Evolutionary conservation across 2,329 filamentous ascomycete species (phyloP), one percentile per base, ranked within the genome.

Genomic region (Stenocarpella maydis): DNA sequence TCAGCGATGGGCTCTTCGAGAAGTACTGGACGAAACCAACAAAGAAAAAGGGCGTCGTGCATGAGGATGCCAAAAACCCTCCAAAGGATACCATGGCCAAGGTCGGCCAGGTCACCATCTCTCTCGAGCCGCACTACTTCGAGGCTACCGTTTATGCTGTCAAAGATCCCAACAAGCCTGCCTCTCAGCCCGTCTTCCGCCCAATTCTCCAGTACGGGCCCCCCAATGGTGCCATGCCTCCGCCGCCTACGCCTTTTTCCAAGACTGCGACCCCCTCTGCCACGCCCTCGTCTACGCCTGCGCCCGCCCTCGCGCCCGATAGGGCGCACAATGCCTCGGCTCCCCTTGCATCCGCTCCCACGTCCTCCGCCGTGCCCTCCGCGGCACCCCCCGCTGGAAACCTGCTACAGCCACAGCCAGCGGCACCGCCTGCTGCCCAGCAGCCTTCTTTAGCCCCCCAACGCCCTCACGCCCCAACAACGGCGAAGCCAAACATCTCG

Each of bases 71-170:
- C 7, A 88, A 89, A 73, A 92, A 92, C 74, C 90, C 90, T 2
- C 81, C 90, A 71, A 90, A 92, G 78, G 87, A 93, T 54, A 89
- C 86, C 71, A 93, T 94, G 89, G 83, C 86, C 72, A 92, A 90
- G 78, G 86, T 93, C 26, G 93, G 93, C 74, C 87, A 87, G 73
- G 90, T 92, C 71, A 90, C 90, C 41, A 89, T 97, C 71, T 91
- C 89, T 26, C 89, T 95, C 70, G 93, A 95, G 78, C 93, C 93
- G 53, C 92, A 96, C 76, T 87, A 92, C 52, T 88, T 96, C 74
- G 91, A 94, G 73, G 92, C 92, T 19, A 91, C 87, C 55, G 88
- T 94, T 83, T 94, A 86, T 76, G 86, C 87, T 24, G 89, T 94
- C 69, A 92, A 92, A 75, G 90, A 92, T 65, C 83, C 86, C 9